These are phyloP conservation scores for Metschnikowia borealis DNA, from an alignment of 805 yeast genomes.

Conservation along the genomic window DNA sequence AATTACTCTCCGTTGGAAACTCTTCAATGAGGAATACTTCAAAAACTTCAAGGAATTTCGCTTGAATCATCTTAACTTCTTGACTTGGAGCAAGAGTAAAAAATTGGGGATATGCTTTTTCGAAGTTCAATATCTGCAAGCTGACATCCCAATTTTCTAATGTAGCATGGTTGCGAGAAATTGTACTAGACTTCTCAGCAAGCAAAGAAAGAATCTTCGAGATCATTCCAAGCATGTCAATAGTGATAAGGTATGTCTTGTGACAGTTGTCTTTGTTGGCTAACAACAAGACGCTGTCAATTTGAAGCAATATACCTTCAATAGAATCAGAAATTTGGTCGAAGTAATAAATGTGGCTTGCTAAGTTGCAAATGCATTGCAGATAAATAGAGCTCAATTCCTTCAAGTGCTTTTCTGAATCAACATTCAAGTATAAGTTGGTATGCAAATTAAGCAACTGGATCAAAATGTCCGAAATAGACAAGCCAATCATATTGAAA, in stretches of 20 bases:
- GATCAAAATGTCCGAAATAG: slow-evolving; percentile 74
- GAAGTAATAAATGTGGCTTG: slow-evolving; percentile 76
- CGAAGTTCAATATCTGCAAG: slow-evolving; percentile 28
- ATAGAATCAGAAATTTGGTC: slow-evolving; percentile 85
- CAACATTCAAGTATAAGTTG: slow-evolving; percentile 22
- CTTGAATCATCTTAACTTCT: slow-evolving; percentile 33
- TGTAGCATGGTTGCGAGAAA: slow-evolving; percentile 42
- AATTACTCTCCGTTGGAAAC: slow-evolving; percentile 23
- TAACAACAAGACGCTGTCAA: slow-evolving; percentile 27
- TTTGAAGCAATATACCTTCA: slow-evolving; percentile 54
- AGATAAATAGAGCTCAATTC: slow-evolving; percentile 44
- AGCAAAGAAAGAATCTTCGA: slow-evolving; percentile 28
- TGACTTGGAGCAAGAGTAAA: slow-evolving; percentile 11
- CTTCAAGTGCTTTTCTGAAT: slow-evolving; percentile 20
- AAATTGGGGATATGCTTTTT: slow-evolving; percentile 11
- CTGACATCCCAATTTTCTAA: slow-evolving; percentile 43
- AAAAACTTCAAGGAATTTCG: slow-evolving; percentile 38
- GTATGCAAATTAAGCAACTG: slow-evolving; percentile 52
- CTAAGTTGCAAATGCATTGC: slow-evolving; percentile 61
- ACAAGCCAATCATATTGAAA: slow-evolving; percentile 81
- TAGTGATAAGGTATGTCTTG: slow-evolving; percentile 20
- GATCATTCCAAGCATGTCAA: slow-evolving; percentile 31
- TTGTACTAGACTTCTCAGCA: slow-evolving; percentile 30
- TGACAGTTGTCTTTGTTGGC: slow-evolving; percentile 7
- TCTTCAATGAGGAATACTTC: slow-evolving; percentile 27